Evolutionary conservation across 106 monocot species (phyloP), one percentile per base, ranked within the genome.

Genomic region (Apostasia shenzhenica): DNA sequence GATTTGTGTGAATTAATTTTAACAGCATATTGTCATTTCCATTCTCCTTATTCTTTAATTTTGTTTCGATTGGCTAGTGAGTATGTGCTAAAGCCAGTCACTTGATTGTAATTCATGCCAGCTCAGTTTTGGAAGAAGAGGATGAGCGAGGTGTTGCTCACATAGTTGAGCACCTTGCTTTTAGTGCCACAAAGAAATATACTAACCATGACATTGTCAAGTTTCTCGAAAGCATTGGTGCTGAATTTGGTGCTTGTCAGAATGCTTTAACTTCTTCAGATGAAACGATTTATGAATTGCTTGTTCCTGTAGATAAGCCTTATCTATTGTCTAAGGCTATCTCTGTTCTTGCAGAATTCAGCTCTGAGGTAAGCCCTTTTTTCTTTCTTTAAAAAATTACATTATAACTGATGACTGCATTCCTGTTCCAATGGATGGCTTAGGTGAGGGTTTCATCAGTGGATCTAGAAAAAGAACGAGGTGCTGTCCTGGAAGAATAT

Each of bases 181-280:
- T 99, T 52, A 99, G 90, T 73, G 99, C 99, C 40, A 99, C 99
- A 55, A 85, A 81, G 73, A 92, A 84, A 64, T 99, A 93, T 69
- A 88, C 87, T 13, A 99, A 93, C 70, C 99, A 99, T 80, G 99
- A 99, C 62, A 90, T 99, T 56, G 81, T 99, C 48, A 99, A 93
- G 76, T 99, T 99, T 83, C 77, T 99, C 14, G 99, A 99, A 74
- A 99, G 99, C 79, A 93, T 99, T 67, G 99, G 99, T 8, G 99
- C 99, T 14, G 99, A 99, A 56, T 99, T 99, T 82, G 99, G 99
- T 72, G 99, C 99, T 65, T 99, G 99, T 72, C 99, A 99, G 75
- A 99, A 99, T 83, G 99, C 99, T 51, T 70, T 82, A 67, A 99
- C 99, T 42, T 99, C 93, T 54, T 87, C 99, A 64, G 99, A 99